Percentiles rank a stretch among this genome's conserved stretches.
These are phyloP conservation scores for Oryza punctata DNA, from an alignment of 176 grass and related monocot genomes.

Conservation along the genomic window DNA sequence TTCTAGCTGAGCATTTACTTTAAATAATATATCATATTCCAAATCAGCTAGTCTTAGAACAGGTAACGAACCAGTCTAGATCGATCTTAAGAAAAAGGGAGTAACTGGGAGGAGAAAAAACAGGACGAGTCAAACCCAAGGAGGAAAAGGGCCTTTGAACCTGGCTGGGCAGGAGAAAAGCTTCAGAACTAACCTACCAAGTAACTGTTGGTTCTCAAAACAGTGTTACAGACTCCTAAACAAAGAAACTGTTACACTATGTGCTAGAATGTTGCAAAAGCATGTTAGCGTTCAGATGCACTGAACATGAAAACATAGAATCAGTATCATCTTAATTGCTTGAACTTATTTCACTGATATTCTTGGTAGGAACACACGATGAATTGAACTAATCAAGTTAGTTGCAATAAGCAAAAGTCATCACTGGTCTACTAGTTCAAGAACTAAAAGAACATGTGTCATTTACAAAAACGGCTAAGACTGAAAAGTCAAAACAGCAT, in stretches of 20 bases:
- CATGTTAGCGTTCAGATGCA: neutral
- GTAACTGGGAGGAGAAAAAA: neutral
- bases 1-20: neutral
- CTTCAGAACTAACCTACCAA: neutral
- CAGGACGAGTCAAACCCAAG: neutral
- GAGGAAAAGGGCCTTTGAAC: neutral
- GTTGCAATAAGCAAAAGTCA: constrained; percentile 13
- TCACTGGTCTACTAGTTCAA: neutral
- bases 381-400: neutral
- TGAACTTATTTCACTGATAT: constrained; percentile 19
- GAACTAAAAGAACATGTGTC: neutral
- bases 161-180: neutral
- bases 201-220: neutral
- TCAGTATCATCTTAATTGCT: neutral
- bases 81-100: neutral
- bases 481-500: constrained; percentile 1
- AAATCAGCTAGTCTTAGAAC: neutral
- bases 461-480: constrained; percentile 14
- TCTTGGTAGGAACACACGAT: constrained; percentile 5
- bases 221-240: neutral
- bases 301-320: neutral
- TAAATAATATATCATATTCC: constrained; percentile 2
- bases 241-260: neutral
- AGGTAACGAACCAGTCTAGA: neutral
- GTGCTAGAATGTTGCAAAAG: neutral